Conservation (phyloP, 148 eudicot species). For the Silene uniflora region DNA sequence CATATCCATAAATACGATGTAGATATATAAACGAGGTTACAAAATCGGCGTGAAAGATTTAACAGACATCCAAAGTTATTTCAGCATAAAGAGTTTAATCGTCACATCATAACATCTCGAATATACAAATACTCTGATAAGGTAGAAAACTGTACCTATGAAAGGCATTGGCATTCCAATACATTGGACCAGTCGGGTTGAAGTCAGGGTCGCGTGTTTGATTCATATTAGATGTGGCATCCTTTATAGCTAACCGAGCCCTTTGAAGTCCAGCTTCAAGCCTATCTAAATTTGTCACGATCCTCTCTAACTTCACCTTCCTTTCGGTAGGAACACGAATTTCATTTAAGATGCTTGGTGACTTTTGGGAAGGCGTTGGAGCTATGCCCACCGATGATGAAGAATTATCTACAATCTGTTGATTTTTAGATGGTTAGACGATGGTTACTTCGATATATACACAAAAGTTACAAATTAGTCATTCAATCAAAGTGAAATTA, state of each 20-base stretch:
- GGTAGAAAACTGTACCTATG: constrained; percentile 42
- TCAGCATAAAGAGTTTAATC: too few relatives aligned
- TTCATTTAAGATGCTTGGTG: constrained; percentile 16
- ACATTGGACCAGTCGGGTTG: constrained; percentile 49
- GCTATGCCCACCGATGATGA: not conserved
- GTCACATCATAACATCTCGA: too few relatives aligned
- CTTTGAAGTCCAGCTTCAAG: constrained; percentile 50
- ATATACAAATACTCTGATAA: not conserved
- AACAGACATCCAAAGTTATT: not conserved
- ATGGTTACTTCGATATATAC: not conserved
- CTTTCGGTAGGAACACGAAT: constrained; percentile 17
- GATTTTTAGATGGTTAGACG: constrained; percentile 24
- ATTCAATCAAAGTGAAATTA: not conserved
- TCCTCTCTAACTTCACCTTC: constrained; percentile 15
- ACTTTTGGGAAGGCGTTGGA: constrained; percentile 15
- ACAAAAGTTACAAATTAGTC: not conserved
- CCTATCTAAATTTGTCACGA: constrained; percentile 35
- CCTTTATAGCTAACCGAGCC: constrained; percentile 55
- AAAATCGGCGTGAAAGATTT: not conserved
- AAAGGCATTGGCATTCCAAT: constrained; percentile 59
- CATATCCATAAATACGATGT: not conserved
- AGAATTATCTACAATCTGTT: constrained; percentile 20
- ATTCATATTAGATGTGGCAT: constrained; percentile 24
- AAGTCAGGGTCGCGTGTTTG: constrained; percentile 39
- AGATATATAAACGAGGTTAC: not conserved